Evolutionary conservation across 768 basidiomycete species (phyloP), one percentile per base, ranked within the genome.

Genomic region (Tricholoma saponaceum): DNA sequence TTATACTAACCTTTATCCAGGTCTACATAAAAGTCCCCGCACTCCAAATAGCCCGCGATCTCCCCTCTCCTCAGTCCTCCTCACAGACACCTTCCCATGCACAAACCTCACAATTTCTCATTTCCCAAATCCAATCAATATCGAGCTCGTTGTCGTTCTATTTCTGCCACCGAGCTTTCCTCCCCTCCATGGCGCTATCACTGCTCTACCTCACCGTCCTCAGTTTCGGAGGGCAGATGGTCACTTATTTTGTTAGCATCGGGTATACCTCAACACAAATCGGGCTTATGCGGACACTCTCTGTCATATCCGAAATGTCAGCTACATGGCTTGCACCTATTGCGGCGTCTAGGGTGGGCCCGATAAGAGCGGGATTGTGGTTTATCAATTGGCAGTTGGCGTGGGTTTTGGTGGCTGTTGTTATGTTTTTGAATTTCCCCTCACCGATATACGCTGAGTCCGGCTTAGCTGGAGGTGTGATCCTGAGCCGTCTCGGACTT

Each of bases 151-250:
- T 67, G 41, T 59, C 47, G 9, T 62, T 55, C 59, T 70, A 67
- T 56, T 58, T 52, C 49, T 55, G 58, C 14, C 65, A 66, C 43
- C 60, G 57, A 9, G 65, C 57, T 10, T 67, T 67, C 55, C 62
- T 60, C 23, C 65, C 64, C 12, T 69, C 69, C 14, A 58, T 68
- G 18, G 54, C 70, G 1, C 37, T 61, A 10, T 62, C 65, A 14
- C 41, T 71, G 0, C 64, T 71, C n/a, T 71, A 71, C 52, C 61
- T 71, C 57, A 70, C 69, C 9, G 69, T 70, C 3, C 69, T 71
- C n/a, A 62, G 58, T 25, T 66, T 68, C n/a, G 33, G 57, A n/a
- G 64, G 62, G 20, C 69, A 70, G 51, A 70, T 70, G 69, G 58
- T 67, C 33, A 66, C 69, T 4, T 70, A 66, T 28, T 64, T 70